Conservation (phyloP, 2,329 filamentous ascomycete genomes). For the Trichoderma harzianum region DNA sequence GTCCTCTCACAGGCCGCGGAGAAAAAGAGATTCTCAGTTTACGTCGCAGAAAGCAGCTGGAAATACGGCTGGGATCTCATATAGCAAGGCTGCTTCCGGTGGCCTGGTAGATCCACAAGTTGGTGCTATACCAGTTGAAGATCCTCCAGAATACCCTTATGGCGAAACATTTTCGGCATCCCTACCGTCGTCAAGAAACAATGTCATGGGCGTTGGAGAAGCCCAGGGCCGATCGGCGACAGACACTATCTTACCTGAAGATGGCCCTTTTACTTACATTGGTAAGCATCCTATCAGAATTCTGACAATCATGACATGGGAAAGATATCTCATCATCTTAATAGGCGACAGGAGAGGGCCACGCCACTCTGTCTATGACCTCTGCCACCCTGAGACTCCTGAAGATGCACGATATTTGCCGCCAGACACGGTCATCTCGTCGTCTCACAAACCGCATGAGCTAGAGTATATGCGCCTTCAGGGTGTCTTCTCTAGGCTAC, state of each 20-base stretch:
- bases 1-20: background rate
- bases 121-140: background rate
- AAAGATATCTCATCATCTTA: background rate
- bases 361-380: conserved; percentile 8
- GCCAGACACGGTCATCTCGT: background rate
- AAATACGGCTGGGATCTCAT: background rate
- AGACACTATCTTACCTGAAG: background rate
- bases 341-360: background rate
- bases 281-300: background rate
- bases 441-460: background rate
- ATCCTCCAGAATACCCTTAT: background rate
- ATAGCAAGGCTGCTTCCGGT: background rate
- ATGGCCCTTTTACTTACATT: conserved; percentile 1
- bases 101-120: background rate
- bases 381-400: conserved; percentile 3
- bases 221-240: background rate
- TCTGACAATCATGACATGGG: background rate
- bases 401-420: background rate
- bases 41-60: background rate
- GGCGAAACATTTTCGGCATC: background rate
- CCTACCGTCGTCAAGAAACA: background rate
- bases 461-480: conserved; percentile 6
- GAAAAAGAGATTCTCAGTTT: background rate
- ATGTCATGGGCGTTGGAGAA: background rate
- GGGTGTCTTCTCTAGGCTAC: conserved; percentile 1